Conservation (phyloP, 805 yeast genomes). For the Grigorovia transvaalensis region DNA sequence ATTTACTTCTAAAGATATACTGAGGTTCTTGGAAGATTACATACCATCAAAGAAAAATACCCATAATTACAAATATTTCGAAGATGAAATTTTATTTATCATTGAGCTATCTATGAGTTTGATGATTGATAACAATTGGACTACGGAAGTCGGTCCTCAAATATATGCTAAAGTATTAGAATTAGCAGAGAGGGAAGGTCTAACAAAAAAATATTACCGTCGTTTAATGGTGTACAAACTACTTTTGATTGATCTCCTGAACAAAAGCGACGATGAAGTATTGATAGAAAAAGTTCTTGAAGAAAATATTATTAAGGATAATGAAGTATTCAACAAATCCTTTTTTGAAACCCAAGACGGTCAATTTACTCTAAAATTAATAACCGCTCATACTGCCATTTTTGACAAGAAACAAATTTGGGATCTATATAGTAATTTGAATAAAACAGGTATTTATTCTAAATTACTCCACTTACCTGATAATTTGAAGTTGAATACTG, state of each 20-base stretch:
- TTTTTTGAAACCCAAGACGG: slow-evolving; percentile 31
- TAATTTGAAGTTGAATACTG: background rate
- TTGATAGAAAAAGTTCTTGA: slow-evolving; percentile 13
- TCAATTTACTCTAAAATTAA: background rate
- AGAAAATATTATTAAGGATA: slow-evolving; percentile 21
- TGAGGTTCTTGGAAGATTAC: slow-evolving; percentile 26
- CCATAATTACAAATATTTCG: slow-evolving; percentile 32
- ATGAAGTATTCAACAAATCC: slow-evolving; percentile 25
- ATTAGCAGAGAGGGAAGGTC: slow-evolving; percentile 8
- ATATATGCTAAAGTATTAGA: slow-evolving; percentile 13
- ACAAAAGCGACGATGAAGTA: slow-evolving; percentile 5
- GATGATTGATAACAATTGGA: slow-evolving; percentile 24
- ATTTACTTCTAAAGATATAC: slow-evolving; percentile 21
- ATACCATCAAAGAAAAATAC: slow-evolving; percentile 27
- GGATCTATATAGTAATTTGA: background rate
- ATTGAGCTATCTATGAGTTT: slow-evolving; percentile 33
- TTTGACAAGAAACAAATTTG: background rate
- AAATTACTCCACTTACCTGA: background rate
- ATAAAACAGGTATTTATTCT: background rate
- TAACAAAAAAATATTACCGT: slow-evolving; percentile 20
- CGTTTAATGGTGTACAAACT: slow-evolving; percentile 32
- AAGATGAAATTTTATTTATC: slow-evolving; percentile 40
- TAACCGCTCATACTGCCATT: background rate
- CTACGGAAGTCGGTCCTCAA: slow-evolving; percentile 18
- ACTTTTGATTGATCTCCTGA: slow-evolving; percentile 17